These are phyloP conservation scores for Dothiorella sarmentorum DNA, from an alignment of 2,329 filamentous ascomycete species.

Conservation along the genomic window DNA sequence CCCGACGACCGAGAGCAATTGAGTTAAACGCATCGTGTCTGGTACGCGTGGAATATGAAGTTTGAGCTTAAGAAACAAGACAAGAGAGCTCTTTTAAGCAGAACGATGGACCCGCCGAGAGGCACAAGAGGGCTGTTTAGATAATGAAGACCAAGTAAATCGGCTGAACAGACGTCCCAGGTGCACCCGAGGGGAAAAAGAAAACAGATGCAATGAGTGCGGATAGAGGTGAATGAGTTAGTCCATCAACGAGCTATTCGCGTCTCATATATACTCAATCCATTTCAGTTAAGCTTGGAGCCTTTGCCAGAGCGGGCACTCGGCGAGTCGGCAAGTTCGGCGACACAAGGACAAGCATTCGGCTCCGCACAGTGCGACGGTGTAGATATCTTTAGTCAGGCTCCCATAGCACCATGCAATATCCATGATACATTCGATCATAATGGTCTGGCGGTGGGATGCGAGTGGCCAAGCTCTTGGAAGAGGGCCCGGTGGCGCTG, in stretches of 20 bases:
- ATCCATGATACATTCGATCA: neutral
- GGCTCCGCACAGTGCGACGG: constrained; percentile 11
- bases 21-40: neutral
- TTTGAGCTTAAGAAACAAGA: neutral
- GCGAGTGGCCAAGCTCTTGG: constrained; percentile 1
- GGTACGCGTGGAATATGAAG: neutral
- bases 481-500: neutral
- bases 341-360: constrained; percentile 1
- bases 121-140: neutral
- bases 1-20: neutral
- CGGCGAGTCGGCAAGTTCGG: constrained; percentile 13
- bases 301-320: neutral
- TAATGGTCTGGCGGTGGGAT: neutral
- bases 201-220: neutral
- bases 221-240: neutral
- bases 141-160: neutral
- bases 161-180: neutral
- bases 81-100: neutral
- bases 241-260: neutral
- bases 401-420: neutral
- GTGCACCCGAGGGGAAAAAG: neutral
- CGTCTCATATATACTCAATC: constrained; percentile 1
- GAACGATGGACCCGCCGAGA: neutral
- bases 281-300: neutral
- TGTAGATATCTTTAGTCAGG: neutral